A percentile compares a stretch with the other conserved stretches of the same genome.
Evolutionary conservation across 2,329 filamentous ascomycete genomes (phyloP).

Genomic region (Aspergillus floridensis): DNA sequence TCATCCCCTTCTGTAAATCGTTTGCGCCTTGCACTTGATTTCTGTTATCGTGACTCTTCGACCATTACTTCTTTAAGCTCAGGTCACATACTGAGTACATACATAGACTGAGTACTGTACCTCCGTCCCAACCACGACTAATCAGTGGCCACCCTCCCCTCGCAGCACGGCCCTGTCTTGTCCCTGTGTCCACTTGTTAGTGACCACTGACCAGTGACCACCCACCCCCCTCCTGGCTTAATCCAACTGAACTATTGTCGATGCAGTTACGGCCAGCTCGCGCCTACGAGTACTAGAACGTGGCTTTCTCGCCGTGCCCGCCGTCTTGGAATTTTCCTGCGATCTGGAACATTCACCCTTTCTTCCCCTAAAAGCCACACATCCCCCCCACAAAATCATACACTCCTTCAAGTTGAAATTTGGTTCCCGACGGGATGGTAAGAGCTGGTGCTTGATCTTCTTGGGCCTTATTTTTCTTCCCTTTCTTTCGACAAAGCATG

Average conservation of each 20-base stretch:
- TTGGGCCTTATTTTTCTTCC: constrained; percentile 11
- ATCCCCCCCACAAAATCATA: background rate
- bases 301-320: constrained; percentile 16
- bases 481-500: constrained; percentile 35
- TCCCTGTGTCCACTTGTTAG: background rate
- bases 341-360: background rate
- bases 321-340: constrained; percentile 1
- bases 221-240: background rate
- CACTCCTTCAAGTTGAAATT: background rate
- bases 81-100: background rate
- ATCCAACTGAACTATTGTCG: constrained; percentile 7
- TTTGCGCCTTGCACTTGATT: background rate
- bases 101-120: background rate
- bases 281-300: constrained; percentile 24
- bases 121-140: background rate
- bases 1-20: too few relatives aligned
- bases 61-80: background rate
- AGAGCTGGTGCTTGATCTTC: constrained; percentile 19
- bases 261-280: constrained; percentile 31
- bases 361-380: background rate
- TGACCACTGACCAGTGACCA: background rate
- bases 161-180: constrained; percentile 7
- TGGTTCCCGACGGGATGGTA: constrained; percentile 27
- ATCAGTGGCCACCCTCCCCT: background rate
- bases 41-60: background rate